Conservation (phyloP, 2,329 filamentous ascomycete genomes). For the Colletotrichum sp. region DNA sequence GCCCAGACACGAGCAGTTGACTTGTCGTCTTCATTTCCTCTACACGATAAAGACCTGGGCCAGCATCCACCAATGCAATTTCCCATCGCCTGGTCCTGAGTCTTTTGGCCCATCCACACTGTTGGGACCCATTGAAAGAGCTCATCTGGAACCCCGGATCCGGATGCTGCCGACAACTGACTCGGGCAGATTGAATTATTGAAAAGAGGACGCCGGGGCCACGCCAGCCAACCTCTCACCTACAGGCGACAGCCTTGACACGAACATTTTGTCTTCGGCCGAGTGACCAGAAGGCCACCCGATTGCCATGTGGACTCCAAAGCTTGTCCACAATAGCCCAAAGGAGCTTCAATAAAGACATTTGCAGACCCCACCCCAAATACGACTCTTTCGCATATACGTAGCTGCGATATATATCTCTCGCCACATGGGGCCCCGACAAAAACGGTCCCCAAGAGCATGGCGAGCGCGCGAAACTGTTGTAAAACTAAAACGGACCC, state of each 20-base stretch:
- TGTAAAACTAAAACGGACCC: not conserved
- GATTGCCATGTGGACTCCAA: not conserved
- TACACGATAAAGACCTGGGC: not conserved
- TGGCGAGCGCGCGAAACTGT: slow-evolving; percentile 1
- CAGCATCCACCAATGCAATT: not conserved
- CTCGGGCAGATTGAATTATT: slow-evolving; percentile 16
- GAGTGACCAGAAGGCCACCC: not conserved
- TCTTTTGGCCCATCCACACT: not conserved
- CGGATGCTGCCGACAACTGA: not conserved
- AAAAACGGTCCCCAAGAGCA: not conserved
- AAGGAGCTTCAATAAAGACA: not conserved
- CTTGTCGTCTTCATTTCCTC: not conserved
- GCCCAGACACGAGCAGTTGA: not conserved
- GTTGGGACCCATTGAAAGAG: not conserved
- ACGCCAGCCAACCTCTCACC: not conserved
- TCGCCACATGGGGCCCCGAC: not conserved
- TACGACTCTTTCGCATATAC: not conserved
- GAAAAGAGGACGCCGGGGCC: not conserved
- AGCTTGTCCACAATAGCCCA: not conserved
- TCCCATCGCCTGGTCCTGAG: not conserved
- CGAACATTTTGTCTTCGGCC: not conserved
- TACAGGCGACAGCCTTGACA: not conserved
- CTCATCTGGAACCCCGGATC: not conserved
- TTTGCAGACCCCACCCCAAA: not conserved
- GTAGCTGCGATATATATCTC: not conserved